Evolutionary conservation across 192 early-diverging fungal species (phyloP), one percentile per base, ranked within the genome.

Genomic region (Coemansia sp.): DNA sequence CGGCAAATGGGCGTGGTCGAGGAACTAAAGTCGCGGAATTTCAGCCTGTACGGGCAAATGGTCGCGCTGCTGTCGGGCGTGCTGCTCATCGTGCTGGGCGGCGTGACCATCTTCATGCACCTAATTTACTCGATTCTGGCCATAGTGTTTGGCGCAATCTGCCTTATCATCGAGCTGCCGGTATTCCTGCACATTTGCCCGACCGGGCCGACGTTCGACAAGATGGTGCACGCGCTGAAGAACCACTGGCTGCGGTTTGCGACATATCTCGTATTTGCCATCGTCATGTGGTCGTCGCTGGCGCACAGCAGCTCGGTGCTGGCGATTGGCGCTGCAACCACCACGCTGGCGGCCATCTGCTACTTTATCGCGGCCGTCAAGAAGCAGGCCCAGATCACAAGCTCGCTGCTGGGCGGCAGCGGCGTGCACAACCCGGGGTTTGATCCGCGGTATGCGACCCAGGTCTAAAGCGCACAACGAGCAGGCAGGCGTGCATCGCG

Each of bases 281-380:
- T 59, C 9, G 60, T 79, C 25, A 79, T 74, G 70, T 79, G 77
- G 77, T 60, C 77, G 32, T 79, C 77, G 47, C 47, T 79, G 49
- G 60, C 77, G 5, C 60, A 70, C 43, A 53, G 60, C 56, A 64
- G 70, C 29, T 63, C 70, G 1, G 45, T 79, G 1, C 55, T 79
- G 46, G 70, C 60, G 7, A 66, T 79, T 50, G 77, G 70, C 2
- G 77, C 77, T 4, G 59, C 54, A 1, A 70, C 71, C 4, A 50
- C 66, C 5, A 74, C 77, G 19, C 12, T 79, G 40, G 58, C 77
- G 4, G 65, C 66, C 15, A 32, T 14, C 19, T 73, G 66, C 62
- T 79, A 79, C 47, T 43, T 70, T 2, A 51, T 79, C 17, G 70
- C 77, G 2, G 77, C 77, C 1, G 42, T 79, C 32, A 64, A 59